Percentiles rank a stretch among this genome's conserved stretches.
phyloP scores from a whole-genome alignment of 345 rosid genomes.

The Bruguiera sexangula region DNA sequence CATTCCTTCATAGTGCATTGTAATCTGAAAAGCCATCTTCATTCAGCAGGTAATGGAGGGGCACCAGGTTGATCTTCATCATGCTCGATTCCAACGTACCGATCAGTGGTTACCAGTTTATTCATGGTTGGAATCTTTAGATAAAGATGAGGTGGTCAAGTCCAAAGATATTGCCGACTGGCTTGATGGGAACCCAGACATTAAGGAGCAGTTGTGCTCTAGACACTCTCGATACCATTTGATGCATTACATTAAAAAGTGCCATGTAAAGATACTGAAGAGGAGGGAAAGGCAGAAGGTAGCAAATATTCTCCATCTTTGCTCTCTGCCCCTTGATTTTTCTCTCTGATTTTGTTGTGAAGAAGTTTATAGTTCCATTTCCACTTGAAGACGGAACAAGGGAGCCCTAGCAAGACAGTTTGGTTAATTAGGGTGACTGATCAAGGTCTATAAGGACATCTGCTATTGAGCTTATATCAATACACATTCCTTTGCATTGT shows the following conservation, averaged over 20 bases:
- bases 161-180: conserved; percentile 84
- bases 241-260: conserved; percentile 92
- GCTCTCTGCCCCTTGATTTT: neutral
- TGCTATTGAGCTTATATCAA: neutral
- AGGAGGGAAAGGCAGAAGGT: conserved; percentile 72
- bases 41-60: conserved; percentile 23
- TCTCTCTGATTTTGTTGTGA: neutral
- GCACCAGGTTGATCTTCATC: conserved; percentile 43
- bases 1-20: neutral
- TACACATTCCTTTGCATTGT: neutral
- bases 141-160: conserved; percentile 69
- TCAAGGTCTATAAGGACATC: too few species aligned
- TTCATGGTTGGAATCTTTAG: conserved; percentile 82
- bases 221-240: conserved; percentile 88
- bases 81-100: conserved; percentile 83
- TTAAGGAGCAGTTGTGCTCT: conserved; percentile 62
- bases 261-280: conserved; percentile 90
- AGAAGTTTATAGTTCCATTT: neutral
- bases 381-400: neutral
- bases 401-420: too few species aligned
- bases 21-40: neutral
- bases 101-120: conserved; percentile 91
- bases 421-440: too few species aligned
- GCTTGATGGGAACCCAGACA: conserved; percentile 63
- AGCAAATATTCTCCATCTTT: neutral